These are phyloP conservation scores for Cytospora piceicola DNA, from an alignment of 2,329 filamentous ascomycete genomes.

Conservation along the genomic window DNA sequence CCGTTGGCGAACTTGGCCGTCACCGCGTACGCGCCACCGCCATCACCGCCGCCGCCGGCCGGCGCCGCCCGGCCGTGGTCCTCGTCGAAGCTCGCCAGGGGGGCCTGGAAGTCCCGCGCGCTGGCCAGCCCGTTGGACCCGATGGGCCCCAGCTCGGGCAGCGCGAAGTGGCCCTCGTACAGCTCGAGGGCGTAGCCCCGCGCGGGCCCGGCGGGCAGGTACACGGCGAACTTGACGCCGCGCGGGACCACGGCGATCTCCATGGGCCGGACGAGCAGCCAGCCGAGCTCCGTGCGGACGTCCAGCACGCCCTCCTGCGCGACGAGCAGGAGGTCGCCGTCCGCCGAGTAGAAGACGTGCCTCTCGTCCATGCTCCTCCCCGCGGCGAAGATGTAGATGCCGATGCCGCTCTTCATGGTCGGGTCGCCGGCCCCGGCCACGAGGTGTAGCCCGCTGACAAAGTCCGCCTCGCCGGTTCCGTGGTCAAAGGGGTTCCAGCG, in stretches of 20 bases:
- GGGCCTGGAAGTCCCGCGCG: constrained; percentile 74
- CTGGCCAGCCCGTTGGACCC: constrained; percentile 78
- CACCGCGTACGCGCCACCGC: constrained; percentile 49
- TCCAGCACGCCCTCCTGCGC: constrained; percentile 75
- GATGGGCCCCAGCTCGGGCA: constrained; percentile 74
- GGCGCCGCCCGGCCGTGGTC: constrained; percentile 49
- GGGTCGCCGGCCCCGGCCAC: constrained; percentile 81
- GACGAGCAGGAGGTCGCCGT: constrained; percentile 78
- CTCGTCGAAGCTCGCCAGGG: constrained; percentile 70
- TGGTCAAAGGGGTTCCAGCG: constrained; percentile 79
- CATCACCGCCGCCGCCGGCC: constrained; percentile 35
- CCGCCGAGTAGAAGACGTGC: constrained; percentile 82
- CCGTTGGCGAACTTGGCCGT: constrained; percentile 69
- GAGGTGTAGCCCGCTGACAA: constrained; percentile 64
- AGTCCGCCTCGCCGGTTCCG: constrained; percentile 56
- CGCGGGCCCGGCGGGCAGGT: constrained; percentile 63
- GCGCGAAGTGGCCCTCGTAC: constrained; percentile 71
- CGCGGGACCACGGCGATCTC: constrained; percentile 79
- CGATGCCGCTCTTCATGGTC: constrained; percentile 76
- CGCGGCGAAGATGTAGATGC: constrained; percentile 79
- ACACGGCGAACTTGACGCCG: constrained; percentile 74
- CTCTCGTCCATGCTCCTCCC: constrained; percentile 76
- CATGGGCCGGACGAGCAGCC: constrained; percentile 73
- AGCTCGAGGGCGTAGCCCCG: constrained; percentile 77
- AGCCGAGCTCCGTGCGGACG: constrained; percentile 77